These are phyloP conservation scores for Neurospora tetraspora DNA, from an alignment of 495 filamentous ascomycete species.

Conservation along the genomic window DNA sequence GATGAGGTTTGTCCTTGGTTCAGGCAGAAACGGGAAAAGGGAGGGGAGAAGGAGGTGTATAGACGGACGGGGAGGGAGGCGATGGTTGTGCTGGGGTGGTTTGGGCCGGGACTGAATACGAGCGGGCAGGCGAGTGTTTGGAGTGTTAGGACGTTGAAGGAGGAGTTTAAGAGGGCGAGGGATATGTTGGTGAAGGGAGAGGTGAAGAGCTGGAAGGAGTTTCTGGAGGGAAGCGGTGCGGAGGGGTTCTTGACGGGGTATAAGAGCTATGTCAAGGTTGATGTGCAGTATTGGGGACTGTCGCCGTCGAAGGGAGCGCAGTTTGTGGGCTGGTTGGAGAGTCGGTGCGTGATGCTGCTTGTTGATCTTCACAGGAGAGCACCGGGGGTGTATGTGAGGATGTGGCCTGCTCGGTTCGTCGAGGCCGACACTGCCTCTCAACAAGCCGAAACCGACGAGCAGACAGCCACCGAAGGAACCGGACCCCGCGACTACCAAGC, in stretches of 20 bases:
- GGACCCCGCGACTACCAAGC: conserved; percentile 34
- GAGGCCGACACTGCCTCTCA: conserved; percentile 2
- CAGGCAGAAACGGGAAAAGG: neutral
- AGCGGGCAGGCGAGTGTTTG: conserved; percentile 35
- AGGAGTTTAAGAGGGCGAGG: conserved; percentile 37
- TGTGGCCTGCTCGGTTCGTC: conserved; percentile 49
- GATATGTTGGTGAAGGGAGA: neutral
- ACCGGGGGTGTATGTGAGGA: conserved; percentile 36
- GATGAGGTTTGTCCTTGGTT: conserved; percentile 20
- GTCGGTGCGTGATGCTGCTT: conserved; percentile 37
- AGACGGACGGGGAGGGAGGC: conserved; percentile 27
- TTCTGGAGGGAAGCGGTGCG: conserved; percentile 1
- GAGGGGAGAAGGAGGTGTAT: neutral
- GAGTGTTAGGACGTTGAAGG: conserved; percentile 34
- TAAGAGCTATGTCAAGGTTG: conserved; percentile 41
- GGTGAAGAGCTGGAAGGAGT: neutral
- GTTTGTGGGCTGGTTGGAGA: conserved; percentile 47
- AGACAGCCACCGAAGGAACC: neutral
- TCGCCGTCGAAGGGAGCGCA: conserved; percentile 32
- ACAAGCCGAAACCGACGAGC: neutral
- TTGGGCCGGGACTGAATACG: conserved; percentile 45
- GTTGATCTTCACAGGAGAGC: conserved; percentile 39
- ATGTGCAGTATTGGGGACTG: conserved; percentile 46
- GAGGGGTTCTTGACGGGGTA: conserved; percentile 36
- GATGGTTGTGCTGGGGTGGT: conserved; percentile 44